Base-by-base conservation (phyloP, 345 rosid genomes). In the Acer yangbiense region DNA sequence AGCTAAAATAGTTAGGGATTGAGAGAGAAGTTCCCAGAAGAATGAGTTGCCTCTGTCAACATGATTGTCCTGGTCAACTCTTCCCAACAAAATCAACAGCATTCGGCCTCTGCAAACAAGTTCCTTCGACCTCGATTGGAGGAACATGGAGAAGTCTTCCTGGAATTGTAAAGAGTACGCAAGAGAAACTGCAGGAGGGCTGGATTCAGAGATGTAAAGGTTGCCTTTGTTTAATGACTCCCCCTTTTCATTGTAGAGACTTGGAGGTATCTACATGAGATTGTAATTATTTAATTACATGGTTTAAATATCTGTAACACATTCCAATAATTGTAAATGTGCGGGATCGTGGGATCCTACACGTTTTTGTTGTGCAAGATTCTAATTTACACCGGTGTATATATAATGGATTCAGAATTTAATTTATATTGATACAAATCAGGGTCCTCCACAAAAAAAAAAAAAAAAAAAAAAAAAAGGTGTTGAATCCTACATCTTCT, bases 11-110 rank as follows among this genome's bases (percentile, higher is more conserved):
- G 88, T 77, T 6, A 95, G 76, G 52, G 94, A 87, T 85, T 86
- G 83, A 4, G 93, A 69, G 29, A 95, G 89, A 70, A 95, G 86
- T 68, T 90, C 88, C 99, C 98, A 93, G 14, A 83, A 88, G 87
- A 89, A 91, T 39, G 95, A 90, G 85, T 93, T 93, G 86, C 99
- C 99, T 78, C 98, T 83, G 55, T 95, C 99, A 4, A 90, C 85
- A 82, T 90, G 93, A 72, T 85, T 57, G 6, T 57, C 25, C 77
- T 2, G 64, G 83, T 50, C 91, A 68, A 80, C 80, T 81, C 99
- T 89, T 67, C 99, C 99, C 6, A 90, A 77, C 57, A 87, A 55
- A 39, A 92, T 92, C 55, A 93, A 79, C 67, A 93, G 90, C 94
- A 93, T 93, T 80, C 88, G 85, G 2, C 96, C 98, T 20, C 79